Conservation (phyloP, 2,329 filamentous ascomycete genomes). For the Akanthomyces muscarius region DNA sequence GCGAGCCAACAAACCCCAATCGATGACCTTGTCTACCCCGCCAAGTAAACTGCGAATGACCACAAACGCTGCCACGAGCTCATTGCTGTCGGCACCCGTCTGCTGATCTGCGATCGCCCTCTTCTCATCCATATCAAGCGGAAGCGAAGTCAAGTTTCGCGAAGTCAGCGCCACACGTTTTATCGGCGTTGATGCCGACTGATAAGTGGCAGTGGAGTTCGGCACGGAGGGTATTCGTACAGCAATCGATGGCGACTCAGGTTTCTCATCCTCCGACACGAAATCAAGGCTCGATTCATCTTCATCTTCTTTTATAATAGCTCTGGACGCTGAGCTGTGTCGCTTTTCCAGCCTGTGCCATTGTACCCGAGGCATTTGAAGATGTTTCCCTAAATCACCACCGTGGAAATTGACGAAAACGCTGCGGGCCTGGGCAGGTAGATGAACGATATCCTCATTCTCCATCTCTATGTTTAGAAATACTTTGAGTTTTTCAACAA, state of each 20-base stretch:
- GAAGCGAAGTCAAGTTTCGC: background rate
- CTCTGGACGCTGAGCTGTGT: background rate
- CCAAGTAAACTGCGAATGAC: constrained; percentile 56
- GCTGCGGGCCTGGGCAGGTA: background rate
- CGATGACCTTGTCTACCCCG: constrained; percentile 54
- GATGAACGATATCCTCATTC: background rate
- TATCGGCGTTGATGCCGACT: background rate
- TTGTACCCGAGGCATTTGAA: background rate
- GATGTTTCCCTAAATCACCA: background rate
- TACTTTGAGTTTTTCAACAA: constrained; percentile 2
- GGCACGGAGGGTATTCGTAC: background rate
- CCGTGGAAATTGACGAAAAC: constrained; percentile 6
- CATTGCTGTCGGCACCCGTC: constrained; percentile 23
- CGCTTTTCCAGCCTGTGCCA: background rate
- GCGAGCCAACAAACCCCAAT: constrained; percentile 56
- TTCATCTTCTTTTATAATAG: background rate
- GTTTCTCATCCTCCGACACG: background rate
- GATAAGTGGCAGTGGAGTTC: background rate
- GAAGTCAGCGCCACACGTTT: background rate
- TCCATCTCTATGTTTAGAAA: constrained; percentile 2
- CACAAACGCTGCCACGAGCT: constrained; percentile 54
- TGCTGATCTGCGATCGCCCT: constrained; percentile 19
- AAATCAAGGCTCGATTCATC: background rate
- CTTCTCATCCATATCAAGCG: background rate
- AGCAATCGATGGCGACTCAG: background rate